Evolutionary conservation across 345 rosid species (phyloP), one percentile per base, ranked within the genome.

Genomic region (Gossypium turneri): DNA sequence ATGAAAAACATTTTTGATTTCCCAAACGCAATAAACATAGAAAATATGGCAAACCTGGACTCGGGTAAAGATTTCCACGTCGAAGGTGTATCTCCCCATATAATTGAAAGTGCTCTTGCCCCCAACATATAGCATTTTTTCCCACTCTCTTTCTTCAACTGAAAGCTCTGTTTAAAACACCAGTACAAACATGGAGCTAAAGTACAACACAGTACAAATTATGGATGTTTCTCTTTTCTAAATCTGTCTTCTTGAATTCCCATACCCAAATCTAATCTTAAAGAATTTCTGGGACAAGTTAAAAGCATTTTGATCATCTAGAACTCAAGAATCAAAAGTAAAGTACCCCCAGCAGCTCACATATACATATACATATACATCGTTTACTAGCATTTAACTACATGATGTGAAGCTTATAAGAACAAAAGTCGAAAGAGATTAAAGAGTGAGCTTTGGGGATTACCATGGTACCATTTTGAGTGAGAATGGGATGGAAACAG

Each of bases 61-160:
- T 67, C n/a, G 13, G 73, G 70, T 4, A 9, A 16, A 15, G 74
- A 60, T 48, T 3, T 59, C 84, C 80, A 81, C 12, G 11, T 70
- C 11, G 1, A 0, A 55, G 86, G 79, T 13, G 77, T 48, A 44
- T 79, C 83, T 4, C 79, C 84, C 86, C 88, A 79, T 24, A 17
- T 67, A 64, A 85, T 77, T 2, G 47, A 22, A n/a, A 83, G 81
- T 20, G 74, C 76, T 58, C 82, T 77, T 25, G 85, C 74, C 2
- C 81, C 78, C 22, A 83, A 9, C 83, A 79, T 81, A 53, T 68
- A 83, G 17, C 86, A 73, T 70, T 77, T 85, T 70, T 81, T 85
- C 52, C 83, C 86, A 4, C 69, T 85, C 51, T 45, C 24, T 64
- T 72, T 79, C 7, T 85, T 79, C 57, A 85, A 48, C 4, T 77